phyloP scores from a whole-genome alignment of 805 yeast genomes.

The Teunomyces cretensis region DNA sequence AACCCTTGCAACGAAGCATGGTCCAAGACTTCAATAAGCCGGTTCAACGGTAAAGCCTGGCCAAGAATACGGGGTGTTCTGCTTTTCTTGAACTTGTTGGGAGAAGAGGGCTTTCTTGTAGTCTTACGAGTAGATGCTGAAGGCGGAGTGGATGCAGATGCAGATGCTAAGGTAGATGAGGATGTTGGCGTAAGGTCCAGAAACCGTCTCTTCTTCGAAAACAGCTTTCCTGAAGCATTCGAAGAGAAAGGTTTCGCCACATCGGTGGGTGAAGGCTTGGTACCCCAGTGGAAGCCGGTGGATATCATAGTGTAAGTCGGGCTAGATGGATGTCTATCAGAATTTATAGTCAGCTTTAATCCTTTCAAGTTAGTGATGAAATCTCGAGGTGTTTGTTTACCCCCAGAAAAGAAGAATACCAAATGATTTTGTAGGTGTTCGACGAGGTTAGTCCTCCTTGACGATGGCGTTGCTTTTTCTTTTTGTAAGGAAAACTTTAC shows the following conservation, averaged over 20 bases:
- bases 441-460: neutral
- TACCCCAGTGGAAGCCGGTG: conserved; percentile 32
- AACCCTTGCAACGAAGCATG: conserved; percentile 52
- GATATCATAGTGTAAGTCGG: conserved; percentile 16
- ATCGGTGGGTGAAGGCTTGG: conserved; percentile 5
- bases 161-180: conserved; percentile 2
- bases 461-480: conserved; percentile 5
- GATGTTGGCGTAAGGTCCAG: conserved; percentile 11
- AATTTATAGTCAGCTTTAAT: neutral
- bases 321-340: neutral
- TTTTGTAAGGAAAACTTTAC: neutral
- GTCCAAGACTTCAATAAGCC: conserved; percentile 70
- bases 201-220: conserved; percentile 14
- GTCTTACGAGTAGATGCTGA: neutral
- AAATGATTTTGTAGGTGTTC: neutral
- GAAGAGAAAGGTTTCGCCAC: neutral
- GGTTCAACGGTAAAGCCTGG: conserved; percentile 57
- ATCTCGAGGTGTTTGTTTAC: too few relatives aligned
- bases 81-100: conserved; percentile 23
- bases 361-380: neutral
- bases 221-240: conserved; percentile 4
- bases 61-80: conserved; percentile 51
- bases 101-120: conserved; percentile 3
- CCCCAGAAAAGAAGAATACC: neutral
- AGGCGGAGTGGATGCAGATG: conserved; percentile 1